Percentiles rank a stretch among this genome's conserved stretches.
These are phyloP conservation scores for Corynascus novoguineensis DNA, from an alignment of 495 filamentous ascomycete species.

Conservation along the genomic window DNA sequence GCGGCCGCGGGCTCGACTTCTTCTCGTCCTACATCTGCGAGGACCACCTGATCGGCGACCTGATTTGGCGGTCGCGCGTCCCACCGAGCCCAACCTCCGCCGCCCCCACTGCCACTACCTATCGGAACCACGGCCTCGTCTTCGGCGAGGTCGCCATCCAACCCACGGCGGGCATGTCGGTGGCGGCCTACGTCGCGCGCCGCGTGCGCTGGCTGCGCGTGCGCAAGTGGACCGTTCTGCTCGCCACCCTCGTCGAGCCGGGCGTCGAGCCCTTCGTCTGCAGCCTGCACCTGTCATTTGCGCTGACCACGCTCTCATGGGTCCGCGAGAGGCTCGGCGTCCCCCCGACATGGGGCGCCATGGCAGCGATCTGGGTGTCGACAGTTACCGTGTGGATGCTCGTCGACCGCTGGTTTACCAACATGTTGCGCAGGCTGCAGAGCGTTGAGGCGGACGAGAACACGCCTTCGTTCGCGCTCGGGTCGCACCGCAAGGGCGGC, in stretches of 20 bases:
- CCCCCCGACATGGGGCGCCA: constrained; percentile 61
- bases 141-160: constrained; percentile 85
- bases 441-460: constrained; percentile 66
- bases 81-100: too few relatives aligned
- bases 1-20: constrained; percentile 71
- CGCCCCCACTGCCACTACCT: constrained; percentile 28
- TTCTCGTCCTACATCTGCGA: constrained; percentile 97
- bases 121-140: constrained; percentile 74
- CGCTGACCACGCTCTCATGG: constrained; percentile 64
- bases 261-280: constrained; percentile 87
- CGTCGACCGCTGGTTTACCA: constrained; percentile 68
- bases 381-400: constrained; percentile 65
- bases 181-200: constrained; percentile 72
- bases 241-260: constrained; percentile 89
- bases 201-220: constrained; percentile 89
- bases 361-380: constrained; percentile 59
- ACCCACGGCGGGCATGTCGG: constrained; percentile 76
- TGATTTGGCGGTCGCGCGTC: constrained; percentile 67
- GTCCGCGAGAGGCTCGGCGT: constrained; percentile 51
- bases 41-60: constrained; percentile 90
- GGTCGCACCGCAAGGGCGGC: constrained; percentile 31
- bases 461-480: constrained; percentile 66
- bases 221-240: constrained; percentile 85
- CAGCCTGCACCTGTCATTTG: constrained; percentile 72
- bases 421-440: constrained; percentile 61